A percentile compares a stretch with the other conserved stretches of the same genome.
These are phyloP conservation scores for Golubevia sp. DNA, from an alignment of 1,284 basidiomycete genomes.

Conservation along the genomic window DNA sequence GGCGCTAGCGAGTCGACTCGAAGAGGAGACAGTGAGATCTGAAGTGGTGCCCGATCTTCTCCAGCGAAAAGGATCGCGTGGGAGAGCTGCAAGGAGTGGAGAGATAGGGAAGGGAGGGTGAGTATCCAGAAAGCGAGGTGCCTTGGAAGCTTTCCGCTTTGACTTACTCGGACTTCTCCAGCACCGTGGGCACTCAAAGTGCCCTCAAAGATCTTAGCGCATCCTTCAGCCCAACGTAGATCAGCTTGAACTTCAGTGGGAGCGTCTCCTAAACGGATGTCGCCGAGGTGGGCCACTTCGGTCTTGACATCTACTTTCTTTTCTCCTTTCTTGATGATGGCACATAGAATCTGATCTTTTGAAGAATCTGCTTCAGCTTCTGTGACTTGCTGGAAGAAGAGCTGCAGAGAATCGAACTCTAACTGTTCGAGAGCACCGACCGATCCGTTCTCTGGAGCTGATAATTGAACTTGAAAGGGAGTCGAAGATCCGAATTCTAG, in stretches of 20 bases:
- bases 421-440: background rate
- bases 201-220: background rate
- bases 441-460: background rate
- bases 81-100: background rate
- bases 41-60: background rate
- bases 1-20: background rate
- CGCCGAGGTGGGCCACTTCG: background rate
- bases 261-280: background rate
- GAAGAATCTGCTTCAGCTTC: background rate
- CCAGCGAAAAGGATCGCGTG: background rate
- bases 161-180: background rate
- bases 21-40: background rate
- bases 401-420: background rate
- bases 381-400: background rate
- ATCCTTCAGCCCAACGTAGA: conserved; percentile 1
- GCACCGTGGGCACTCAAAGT: background rate
- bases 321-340: conserved; percentile 2
- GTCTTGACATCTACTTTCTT: background rate
- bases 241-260: background rate
- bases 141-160: background rate
- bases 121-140: too few relatives aligned
- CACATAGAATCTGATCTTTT: background rate
- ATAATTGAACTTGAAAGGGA: background rate
- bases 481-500: background rate
- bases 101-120: too few relatives aligned